Percentiles rank a stretch among this genome's conserved stretches.
phyloP scores from a whole-genome alignment of 768 basidiomycete genomes.

The Pleurotus giganteus region DNA sequence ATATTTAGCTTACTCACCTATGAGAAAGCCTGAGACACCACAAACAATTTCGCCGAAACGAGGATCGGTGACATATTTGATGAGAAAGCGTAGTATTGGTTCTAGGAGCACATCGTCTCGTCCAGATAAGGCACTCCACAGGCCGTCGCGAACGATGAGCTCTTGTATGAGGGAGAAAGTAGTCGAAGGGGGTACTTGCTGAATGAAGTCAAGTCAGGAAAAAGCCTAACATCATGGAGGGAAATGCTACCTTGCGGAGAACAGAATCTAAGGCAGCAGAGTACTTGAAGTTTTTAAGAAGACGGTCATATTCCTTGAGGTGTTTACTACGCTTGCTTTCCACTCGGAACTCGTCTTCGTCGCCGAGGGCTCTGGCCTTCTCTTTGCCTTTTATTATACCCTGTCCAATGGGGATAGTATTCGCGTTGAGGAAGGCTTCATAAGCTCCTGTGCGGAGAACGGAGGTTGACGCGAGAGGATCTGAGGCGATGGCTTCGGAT shows the following conservation, averaged over 20 bases:
- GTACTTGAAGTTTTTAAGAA: slow-evolving; percentile 92
- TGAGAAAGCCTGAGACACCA: slow-evolving; percentile 74
- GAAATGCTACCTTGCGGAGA: slow-evolving; percentile 64
- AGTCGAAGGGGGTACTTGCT: slow-evolving; percentile 83
- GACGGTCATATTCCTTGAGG: slow-evolving; percentile 83
- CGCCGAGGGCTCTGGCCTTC: slow-evolving; percentile 50
- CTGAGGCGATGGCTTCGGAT: slow-evolving; percentile 43
- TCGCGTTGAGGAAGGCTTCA: slow-evolving; percentile 62
- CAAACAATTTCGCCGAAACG: slow-evolving; percentile 90
- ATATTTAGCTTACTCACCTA: slow-evolving; percentile 55
- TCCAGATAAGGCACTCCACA: slow-evolving; percentile 81
- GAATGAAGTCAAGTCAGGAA: not conserved
- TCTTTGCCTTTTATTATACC: slow-evolving; percentile 48
- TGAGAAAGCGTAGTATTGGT: slow-evolving; percentile 82
- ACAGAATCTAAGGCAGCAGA: slow-evolving; percentile 93
- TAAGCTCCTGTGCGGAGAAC: slow-evolving; percentile 55
- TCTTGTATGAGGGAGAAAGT: slow-evolving; percentile 92
- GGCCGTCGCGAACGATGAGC: slow-evolving; percentile 86
- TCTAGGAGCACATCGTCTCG: slow-evolving; percentile 93
- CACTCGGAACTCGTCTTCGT: slow-evolving; percentile 74
- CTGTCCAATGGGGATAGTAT: slow-evolving; percentile 54
- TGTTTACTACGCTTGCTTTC: slow-evolving; percentile 68
- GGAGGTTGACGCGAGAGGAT: slow-evolving; percentile 30
- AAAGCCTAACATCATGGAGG: not conserved
- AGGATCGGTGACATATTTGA: slow-evolving; percentile 85